These are phyloP conservation scores for Boletus sp. DNA, from an alignment of 1,284 basidiomycete genomes.

Conservation along the genomic window DNA sequence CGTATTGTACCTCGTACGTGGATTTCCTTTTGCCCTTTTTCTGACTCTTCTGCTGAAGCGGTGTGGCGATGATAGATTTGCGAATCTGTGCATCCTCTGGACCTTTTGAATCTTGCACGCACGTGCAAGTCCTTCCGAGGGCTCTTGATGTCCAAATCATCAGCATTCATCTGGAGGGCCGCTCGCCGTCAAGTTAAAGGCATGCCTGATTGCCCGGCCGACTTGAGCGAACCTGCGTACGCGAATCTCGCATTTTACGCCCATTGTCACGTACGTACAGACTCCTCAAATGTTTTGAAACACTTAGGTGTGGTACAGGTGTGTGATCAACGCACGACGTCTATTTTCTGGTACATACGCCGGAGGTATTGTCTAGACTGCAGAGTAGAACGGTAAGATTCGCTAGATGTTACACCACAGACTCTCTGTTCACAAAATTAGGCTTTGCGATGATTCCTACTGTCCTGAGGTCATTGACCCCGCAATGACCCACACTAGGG, in stretches of 20 bases:
- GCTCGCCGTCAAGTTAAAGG: not conserved
- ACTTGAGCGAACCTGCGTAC: slow-evolving; percentile 33
- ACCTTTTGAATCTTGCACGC: slow-evolving; percentile 19
- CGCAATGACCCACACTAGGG: not conserved
- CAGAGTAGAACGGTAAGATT: slow-evolving; percentile 2
- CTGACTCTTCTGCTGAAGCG: not conserved
- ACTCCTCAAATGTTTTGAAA: not conserved
- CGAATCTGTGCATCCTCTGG: slow-evolving; percentile 3
- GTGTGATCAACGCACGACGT: not conserved
- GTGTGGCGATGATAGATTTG: not conserved
- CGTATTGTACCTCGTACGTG: slow-evolving; percentile 2
- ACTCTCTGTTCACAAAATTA: not conserved
- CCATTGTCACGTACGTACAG: slow-evolving; percentile 7
- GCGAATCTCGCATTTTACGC: slow-evolving; percentile 22
- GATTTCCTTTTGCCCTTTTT: not conserved
- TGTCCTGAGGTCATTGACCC: not conserved
- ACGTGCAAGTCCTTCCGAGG: slow-evolving; percentile 16
- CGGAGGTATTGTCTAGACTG: slow-evolving; percentile 12
- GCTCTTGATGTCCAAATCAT: slow-evolving; percentile 14
- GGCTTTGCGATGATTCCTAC: not conserved
- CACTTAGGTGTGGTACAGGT: not conserved
- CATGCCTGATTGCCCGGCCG: slow-evolving; percentile 24
- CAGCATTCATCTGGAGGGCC: slow-evolving; percentile 17
- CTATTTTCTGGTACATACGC: slow-evolving; percentile 7
- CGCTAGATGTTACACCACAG: too few species aligned